These are phyloP conservation scores for Wallacemonas sp. DNA, from an alignment of 208 protist genomes.

Conservation along the genomic window DNA sequence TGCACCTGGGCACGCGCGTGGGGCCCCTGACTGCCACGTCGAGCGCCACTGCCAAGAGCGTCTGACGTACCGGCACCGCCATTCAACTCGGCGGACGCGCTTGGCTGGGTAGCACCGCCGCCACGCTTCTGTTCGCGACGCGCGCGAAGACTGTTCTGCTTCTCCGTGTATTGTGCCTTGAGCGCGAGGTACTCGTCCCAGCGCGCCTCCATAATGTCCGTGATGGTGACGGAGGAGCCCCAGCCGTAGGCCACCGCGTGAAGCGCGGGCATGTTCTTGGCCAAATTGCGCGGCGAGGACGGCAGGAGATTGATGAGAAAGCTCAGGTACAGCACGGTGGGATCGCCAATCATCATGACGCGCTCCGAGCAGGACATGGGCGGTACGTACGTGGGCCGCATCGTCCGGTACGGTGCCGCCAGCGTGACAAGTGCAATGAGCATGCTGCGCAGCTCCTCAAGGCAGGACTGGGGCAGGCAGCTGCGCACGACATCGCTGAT, in stretches of 20 bases:
- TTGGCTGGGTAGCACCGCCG: too few species aligned
- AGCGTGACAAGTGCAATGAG: constrained; percentile 54
- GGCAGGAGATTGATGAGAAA: constrained; percentile 61
- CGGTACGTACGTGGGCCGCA: constrained; percentile 42
- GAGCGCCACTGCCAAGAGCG: too few species aligned
- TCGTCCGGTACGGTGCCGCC: constrained; percentile 60
- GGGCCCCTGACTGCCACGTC: too few species aligned
- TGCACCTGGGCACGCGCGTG: neutral
- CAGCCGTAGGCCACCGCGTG: constrained; percentile 70
- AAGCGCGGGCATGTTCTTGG: constrained; percentile 51
- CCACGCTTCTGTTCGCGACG: too few species aligned
- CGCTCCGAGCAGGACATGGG: constrained; percentile 51
- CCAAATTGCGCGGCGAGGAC: constrained; percentile 39
- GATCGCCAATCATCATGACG: constrained; percentile 70
- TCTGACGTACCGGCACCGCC: too few species aligned
- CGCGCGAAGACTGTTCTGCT: too few species aligned
- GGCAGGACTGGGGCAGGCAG: constrained; percentile 19
- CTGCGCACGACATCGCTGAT: constrained; percentile 20
- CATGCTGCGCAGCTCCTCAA: constrained; percentile 49
- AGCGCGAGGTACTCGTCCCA: constrained; percentile 43
- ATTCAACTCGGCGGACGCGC: too few species aligned
- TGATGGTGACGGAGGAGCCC: constrained; percentile 53
- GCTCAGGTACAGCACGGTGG: constrained; percentile 73
- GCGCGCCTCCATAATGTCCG: constrained; percentile 42
- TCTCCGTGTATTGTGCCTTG: constrained; percentile 14